A percentile compares a stretch with the other conserved stretches of the same genome.
These are phyloP conservation scores for Trypanosoma congolense DNA, from an alignment of 208 protist species.

Conservation along the genomic window DNA sequence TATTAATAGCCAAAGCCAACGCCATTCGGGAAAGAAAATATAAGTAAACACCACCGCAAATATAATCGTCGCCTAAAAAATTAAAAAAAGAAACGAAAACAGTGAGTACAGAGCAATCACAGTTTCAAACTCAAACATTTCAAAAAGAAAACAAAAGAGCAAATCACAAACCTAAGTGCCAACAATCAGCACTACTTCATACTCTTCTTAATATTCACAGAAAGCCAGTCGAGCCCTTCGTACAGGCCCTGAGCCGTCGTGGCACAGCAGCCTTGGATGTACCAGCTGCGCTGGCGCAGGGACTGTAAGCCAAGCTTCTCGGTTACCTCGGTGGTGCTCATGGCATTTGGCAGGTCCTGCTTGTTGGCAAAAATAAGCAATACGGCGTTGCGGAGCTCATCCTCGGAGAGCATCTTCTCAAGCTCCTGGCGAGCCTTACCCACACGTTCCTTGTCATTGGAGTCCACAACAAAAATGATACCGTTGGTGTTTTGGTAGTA, in stretches of 20 bases:
- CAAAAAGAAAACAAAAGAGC: neutral
- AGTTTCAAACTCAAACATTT: too few relatives aligned
- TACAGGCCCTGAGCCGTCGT: slow-evolving; percentile 90
- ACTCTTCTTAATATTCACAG: slow-evolving; percentile 80
- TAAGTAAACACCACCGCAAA: too few relatives aligned
- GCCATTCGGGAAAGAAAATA: too few relatives aligned
- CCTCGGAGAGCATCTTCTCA: slow-evolving; percentile 95
- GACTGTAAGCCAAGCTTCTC: slow-evolving; percentile 94
- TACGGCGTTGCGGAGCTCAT: slow-evolving; percentile 94
- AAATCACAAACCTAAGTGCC: neutral
- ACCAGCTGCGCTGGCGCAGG: slow-evolving; percentile 91
- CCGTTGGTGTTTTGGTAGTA: slow-evolving; percentile 97
- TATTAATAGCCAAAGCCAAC: too few relatives aligned
- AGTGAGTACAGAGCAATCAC: too few relatives aligned
- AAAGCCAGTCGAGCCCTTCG: slow-evolving; percentile 91
- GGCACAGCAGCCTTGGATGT: slow-evolving; percentile 91
- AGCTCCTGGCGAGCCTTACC: slow-evolving; percentile 89
- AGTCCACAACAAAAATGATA: slow-evolving; percentile 97
- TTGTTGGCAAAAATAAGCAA: slow-evolving; percentile 99
- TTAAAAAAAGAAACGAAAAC: too few relatives aligned
- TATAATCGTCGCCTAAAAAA: too few relatives aligned
- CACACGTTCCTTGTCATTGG: slow-evolving; percentile 93
- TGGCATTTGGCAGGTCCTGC: slow-evolving; percentile 98
- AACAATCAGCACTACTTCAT: slow-evolving; percentile 36
- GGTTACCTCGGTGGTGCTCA: slow-evolving; percentile 94